phyloP scores from a whole-genome alignment of 169 alveolate species.

The Plasmodium ovale region DNA sequence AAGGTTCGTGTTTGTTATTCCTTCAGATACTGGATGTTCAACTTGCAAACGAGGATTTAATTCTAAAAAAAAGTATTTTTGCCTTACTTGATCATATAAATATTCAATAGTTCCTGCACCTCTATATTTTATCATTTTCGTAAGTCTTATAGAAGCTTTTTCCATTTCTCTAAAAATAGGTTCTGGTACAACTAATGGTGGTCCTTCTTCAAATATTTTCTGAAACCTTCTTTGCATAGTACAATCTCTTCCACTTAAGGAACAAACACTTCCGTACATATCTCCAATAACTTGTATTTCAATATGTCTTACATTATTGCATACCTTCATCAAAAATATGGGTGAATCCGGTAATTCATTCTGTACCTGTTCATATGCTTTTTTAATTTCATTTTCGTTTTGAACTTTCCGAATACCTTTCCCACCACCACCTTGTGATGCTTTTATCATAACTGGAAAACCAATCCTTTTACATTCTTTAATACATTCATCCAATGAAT shows the following conservation, averaged over 20 bases:
- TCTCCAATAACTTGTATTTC: conserved; percentile 94
- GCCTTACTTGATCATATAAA: conserved; percentile 88
- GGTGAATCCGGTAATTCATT: conserved; percentile 86
- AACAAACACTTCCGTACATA: conserved; percentile 89
- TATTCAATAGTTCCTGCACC: conserved; percentile 96
- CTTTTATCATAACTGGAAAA: conserved; percentile 96
- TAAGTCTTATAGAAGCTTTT: conserved; percentile 90
- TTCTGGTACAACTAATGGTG: conserved; percentile 88
- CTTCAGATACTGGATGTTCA: conserved; percentile 97
- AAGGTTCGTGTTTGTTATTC: conserved; percentile 89
- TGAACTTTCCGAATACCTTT: conserved; percentile 93
- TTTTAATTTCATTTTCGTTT: conserved; percentile 79
- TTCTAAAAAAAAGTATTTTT: conserved; percentile 90
- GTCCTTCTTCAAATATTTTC: conserved; percentile 94
- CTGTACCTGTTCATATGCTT: conserved; percentile 83
- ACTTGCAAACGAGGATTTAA: conserved; percentile 93
- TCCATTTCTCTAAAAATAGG: conserved; percentile 91
- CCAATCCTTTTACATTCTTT: conserved; percentile 91
- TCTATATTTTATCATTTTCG: conserved; percentile 90
- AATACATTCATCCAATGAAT: conserved; percentile 87
- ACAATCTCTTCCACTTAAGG: conserved; percentile 94
- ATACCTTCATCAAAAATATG: conserved; percentile 84
- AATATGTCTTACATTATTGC: conserved; percentile 90
- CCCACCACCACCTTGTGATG: conserved; percentile 98
- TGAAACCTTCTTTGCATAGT: conserved; percentile 94